These are phyloP conservation scores for Leccinum subtestaceum DNA, from an alignment of 768 basidiomycete genomes.

Conservation along the genomic window DNA sequence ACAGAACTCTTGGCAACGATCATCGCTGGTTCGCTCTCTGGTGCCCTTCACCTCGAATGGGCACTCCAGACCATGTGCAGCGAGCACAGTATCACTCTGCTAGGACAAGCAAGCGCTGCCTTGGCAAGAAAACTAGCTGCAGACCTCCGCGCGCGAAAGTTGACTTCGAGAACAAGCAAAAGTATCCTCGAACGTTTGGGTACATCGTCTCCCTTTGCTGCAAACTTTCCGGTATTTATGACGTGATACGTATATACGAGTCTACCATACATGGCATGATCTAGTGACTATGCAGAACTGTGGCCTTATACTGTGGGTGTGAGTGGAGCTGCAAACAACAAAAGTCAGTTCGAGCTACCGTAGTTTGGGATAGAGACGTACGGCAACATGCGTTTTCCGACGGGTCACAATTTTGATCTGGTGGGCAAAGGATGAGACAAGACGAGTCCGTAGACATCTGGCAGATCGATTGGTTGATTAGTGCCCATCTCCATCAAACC, in stretches of 20 bases:
- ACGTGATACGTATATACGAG: constrained; percentile 11
- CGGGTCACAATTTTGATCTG: constrained; percentile 65
- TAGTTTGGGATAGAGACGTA: constrained; percentile 39
- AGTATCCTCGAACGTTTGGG: constrained; percentile 58
- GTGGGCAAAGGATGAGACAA: constrained; percentile 72
- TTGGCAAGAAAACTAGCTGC: constrained; percentile 65
- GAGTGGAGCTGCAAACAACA: constrained; percentile 42
- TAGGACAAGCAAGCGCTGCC: constrained; percentile 61
- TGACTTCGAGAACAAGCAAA: constrained; percentile 46
- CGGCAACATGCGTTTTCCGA: constrained; percentile 77
- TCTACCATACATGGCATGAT: constrained; percentile 14
- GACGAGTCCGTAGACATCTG: constrained; percentile 53
- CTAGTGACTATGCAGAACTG: constrained; percentile 22
- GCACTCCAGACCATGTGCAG: constrained; percentile 54
- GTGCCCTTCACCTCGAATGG: constrained; percentile 69
- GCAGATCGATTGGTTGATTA: constrained; percentile 5
- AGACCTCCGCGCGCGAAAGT: constrained; percentile 54
- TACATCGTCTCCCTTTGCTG: constrained; percentile 61
- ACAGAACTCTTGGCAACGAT: constrained; percentile 65
- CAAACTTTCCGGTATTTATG: constrained; percentile 70
- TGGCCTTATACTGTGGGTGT: constrained; percentile 41
- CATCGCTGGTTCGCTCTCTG: constrained; percentile 62
- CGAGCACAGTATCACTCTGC: constrained; percentile 43
- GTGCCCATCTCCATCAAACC: background rate
- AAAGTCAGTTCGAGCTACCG: constrained; percentile 2